phyloP scores from a whole-genome alignment of 164 flowering plant species.

The Cinnamomum chago region DNA sequence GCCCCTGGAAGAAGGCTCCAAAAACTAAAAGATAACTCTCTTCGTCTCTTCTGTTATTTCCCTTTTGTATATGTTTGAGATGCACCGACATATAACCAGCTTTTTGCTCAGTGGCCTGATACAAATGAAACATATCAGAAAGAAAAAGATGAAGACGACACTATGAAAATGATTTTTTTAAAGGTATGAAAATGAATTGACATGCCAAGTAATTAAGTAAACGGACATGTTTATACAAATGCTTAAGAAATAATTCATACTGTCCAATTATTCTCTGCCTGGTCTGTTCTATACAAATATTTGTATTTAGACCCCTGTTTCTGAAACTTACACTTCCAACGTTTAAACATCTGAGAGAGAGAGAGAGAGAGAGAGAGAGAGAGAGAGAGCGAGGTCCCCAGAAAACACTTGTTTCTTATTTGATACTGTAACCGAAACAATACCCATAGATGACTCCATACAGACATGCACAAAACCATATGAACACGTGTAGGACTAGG shows the following conservation, averaged over 20 bases:
- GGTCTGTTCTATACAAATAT: too few species aligned
- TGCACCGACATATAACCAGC: background rate
- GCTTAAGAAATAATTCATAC: background rate
- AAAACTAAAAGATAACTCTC: background rate
- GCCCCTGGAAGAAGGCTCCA: background rate
- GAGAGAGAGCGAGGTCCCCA: background rate
- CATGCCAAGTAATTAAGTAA: background rate
- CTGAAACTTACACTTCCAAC: background rate
- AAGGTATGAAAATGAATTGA: background rate
- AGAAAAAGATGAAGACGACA: background rate
- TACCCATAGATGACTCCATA: background rate
- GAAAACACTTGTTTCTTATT: background rate
- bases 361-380: background rate
- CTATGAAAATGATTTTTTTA: background rate
- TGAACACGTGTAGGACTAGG: background rate
- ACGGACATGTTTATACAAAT: background rate
- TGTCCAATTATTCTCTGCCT: background rate
- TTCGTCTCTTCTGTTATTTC: background rate
- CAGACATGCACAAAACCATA: background rate
- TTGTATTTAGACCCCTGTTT: background rate
- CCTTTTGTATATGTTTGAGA: background rate
- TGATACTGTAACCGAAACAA: background rate
- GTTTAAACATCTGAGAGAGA: too few species aligned
- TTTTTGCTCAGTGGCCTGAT: too few species aligned
- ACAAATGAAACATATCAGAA: background rate